Conservation (phyloP, 352 stramenopile genomes). For the Bremia lactucae region DNA sequence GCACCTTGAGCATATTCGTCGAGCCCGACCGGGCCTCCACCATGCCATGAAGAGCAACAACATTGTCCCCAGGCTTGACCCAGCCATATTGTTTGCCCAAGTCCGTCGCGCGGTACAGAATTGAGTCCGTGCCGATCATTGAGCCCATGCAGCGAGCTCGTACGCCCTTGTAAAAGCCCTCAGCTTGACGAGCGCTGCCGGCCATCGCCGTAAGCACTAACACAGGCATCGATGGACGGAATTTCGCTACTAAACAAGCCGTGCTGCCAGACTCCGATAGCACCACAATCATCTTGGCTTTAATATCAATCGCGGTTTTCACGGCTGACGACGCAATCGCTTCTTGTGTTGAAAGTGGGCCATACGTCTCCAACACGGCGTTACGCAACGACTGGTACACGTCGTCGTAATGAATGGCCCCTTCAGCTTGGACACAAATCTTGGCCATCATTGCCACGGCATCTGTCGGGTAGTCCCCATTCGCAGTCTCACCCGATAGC, state of each 20-base stretch:
- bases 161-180: constrained; percentile 62
- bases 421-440: constrained; percentile 88
- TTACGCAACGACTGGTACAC: constrained; percentile 74
- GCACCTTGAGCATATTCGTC: constrained; percentile 89
- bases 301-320: constrained; percentile 95
- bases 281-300: constrained; percentile 95
- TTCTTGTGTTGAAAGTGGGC: constrained; percentile 82
- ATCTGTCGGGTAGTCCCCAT: constrained; percentile 92
- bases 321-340: constrained; percentile 94
- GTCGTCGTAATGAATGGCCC: constrained; percentile 85
- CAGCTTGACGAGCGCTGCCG: constrained; percentile 49
- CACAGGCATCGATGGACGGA: constrained; percentile 71
- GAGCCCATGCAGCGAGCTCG: constrained; percentile 62
- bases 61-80: constrained; percentile 80
- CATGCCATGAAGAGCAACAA: constrained; percentile 86
- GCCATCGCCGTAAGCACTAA: constrained; percentile 54
- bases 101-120: constrained; percentile 82
- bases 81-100: constrained; percentile 81
- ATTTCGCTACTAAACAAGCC: constrained; percentile 92
- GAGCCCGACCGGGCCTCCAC: constrained; percentile 80
- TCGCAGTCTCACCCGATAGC: constrained; percentile 97
- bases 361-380: constrained; percentile 50
- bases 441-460: constrained; percentile 93
- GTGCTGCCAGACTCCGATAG: constrained; percentile 92
- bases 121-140: constrained; percentile 87